Base-by-base conservation (phyloP, 2,329 filamentous ascomycete genomes). In the Fusarium newnesense region DNA sequence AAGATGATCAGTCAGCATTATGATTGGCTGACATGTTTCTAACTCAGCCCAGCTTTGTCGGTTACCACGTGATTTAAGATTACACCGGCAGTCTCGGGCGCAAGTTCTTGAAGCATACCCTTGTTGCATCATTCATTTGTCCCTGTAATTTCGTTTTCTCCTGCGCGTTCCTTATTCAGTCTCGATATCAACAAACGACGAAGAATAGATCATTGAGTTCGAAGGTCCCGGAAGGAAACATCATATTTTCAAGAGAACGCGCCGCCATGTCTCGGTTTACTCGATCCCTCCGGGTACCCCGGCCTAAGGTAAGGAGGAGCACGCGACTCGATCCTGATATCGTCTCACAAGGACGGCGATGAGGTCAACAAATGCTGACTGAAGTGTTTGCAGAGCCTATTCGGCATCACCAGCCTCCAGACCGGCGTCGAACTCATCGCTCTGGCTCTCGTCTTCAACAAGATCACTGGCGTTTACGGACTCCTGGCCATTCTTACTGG, bases 401-500 rank as follows among this genome's bases (percentile, higher is more conserved):
- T 97, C 74, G 94, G 94, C 80, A 86, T 95, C 79, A 92, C 97
- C 86, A 94, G 93, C 79, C 90, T 98, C 61, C 93, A 94, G 77
- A 96, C 94, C 39, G 95, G 94, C 75, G 92, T 94, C 52, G 94
- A 96, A 76, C 88, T 98, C 78, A 94, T 97, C 78, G 91, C 93
- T 9, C 87, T 96, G 70, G 91, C 93, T 16, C 89, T 97, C 73
- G 87, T 97, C 62, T 92, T 98, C 84, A 98, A 98, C 87, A 97
- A 97, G 83, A 90, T 95, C 75, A 96, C 94, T 56, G 95, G 95
- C 65, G 87, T 97, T 75, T 98, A 97, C 83, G 95, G 95, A 74
- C 87, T 98, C 47, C 91, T 98, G 75, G 95, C 95, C 67, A 89
- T 97, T 75, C 86, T 97, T 73, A 97, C 95, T 30, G 96, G 96